Evolutionary conservation across 495 filamentous ascomycete genomes (phyloP), one percentile per base, ranked within the genome.

Genomic region (Aspergillus affinis): DNA sequence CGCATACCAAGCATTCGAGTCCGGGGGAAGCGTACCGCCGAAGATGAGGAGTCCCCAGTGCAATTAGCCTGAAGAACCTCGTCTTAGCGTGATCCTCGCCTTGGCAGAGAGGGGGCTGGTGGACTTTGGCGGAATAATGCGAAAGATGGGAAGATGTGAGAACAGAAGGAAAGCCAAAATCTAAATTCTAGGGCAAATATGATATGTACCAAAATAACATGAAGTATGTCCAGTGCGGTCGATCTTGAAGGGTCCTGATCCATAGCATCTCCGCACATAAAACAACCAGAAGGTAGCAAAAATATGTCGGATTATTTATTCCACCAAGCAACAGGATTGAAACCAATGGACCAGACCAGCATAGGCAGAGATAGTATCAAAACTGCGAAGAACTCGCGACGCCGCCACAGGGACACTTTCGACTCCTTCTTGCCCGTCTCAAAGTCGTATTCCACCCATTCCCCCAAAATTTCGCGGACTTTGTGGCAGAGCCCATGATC

Each of bases 371-470:
- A 10, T 0, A 41, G 6, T 15, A 41, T 41, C 13, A 15, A 1
- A 17, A 10, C 36, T 4, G 36, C 36, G 13, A 41, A 2, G 15
- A 41, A 41, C 13, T 17, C 12, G 12, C 9, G 36, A 2, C 36
- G 36, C 36, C 36, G 10, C 36, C 36, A 41, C 36, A 41, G 36
- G 10, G 36, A 10, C 36, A 41, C 36, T 41, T 41, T 41, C 36
- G 36, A 41, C 13, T 41, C 36, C 13, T 41, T 15, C 36, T 41
- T 41, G 12, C 36, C 36, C 13, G 36, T 41, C 12, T 41, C 36
- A 17, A 41, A 41, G 36, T 41, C 36, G 36, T 15, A 41, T 41
- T 57, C 54, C 8, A n/a, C 32, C 54, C 54, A 57, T 9, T 46
- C 41, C 4, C 54, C 44, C 41, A 57, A 20, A 0, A 57, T 57